phyloP scores from a whole-genome alignment of 306 rosid genomes.

The Pterocarpus macrocarpus region DNA sequence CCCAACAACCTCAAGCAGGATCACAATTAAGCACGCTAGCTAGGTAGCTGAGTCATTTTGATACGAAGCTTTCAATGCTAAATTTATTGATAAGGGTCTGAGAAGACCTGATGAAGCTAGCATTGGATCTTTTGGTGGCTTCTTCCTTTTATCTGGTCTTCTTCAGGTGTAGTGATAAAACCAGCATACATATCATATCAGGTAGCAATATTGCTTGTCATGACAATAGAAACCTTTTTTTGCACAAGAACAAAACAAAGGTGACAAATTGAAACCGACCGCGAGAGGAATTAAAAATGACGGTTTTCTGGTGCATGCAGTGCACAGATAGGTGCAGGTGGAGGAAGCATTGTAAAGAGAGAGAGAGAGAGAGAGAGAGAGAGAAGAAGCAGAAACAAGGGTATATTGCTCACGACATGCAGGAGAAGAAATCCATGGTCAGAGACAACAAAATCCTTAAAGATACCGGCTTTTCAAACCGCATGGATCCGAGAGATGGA shows the following conservation, averaged over 20 bases:
- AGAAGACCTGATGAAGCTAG: neutral
- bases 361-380: neutral
- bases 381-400: neutral
- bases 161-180: slow-evolving; percentile 2
- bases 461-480: slow-evolving; percentile 39
- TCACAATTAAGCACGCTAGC: neutral
- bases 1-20: neutral
- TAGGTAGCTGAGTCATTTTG: too few species aligned
- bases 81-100: too few species aligned
- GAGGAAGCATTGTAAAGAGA: neutral
- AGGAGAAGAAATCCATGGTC: slow-evolving; percentile 49
- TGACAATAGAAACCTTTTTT: slow-evolving; percentile 36
- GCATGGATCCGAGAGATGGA: slow-evolving; percentile 36
- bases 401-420: slow-evolving; percentile 45
- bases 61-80: neutral
- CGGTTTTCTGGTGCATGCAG: slow-evolving; percentile 43
- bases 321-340: too few species aligned
- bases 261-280: slow-evolving; percentile 13
- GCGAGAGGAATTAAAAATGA: slow-evolving; percentile 41
- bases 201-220: neutral
- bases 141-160: neutral
- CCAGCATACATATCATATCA: neutral
- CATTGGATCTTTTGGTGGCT: neutral
- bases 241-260: neutral
- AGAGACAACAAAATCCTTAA: slow-evolving; percentile 45